Evolutionary conservation across 768 basidiomycete species (phyloP).

Genomic region (Agaricus blazei): DNA sequence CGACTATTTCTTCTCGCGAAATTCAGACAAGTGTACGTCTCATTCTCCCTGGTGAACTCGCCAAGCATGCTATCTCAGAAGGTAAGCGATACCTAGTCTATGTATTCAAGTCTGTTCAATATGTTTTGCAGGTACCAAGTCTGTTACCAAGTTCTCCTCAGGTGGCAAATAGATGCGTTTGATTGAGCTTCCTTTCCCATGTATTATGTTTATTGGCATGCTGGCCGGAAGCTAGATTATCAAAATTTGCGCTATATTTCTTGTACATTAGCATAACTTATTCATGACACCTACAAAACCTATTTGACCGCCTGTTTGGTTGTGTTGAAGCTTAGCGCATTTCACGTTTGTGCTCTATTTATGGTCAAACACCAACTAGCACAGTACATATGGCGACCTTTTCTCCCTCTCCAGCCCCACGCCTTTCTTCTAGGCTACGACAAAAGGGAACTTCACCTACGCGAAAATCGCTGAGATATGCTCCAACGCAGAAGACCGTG

Average conservation of each 20-base stretch:
- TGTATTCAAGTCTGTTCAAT: constrained; percentile 88
- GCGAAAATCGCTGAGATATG: constrained; percentile 8
- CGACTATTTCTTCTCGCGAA: constrained; percentile 97
- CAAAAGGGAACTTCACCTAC: constrained; percentile 18
- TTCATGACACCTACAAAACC: not conserved
- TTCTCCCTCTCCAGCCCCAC: constrained; percentile 53
- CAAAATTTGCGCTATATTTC: not conserved
- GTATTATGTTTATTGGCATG: not conserved
- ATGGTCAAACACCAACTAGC: not conserved
- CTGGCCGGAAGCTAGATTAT: constrained; percentile 1
- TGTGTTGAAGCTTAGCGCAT: not conserved
- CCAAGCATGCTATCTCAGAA: constrained; percentile 98
- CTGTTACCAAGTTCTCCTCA: constrained; percentile 48
- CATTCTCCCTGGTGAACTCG: constrained; percentile 95
- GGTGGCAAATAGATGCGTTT: constrained; percentile 4
- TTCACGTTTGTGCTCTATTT: not conserved
- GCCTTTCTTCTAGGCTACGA: constrained; percentile 39
- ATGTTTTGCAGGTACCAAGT: constrained; percentile 91
- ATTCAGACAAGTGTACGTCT: constrained; percentile 97
- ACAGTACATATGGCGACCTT: constrained; percentile 49
- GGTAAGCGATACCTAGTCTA: constrained; percentile 35
- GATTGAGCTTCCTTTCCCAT: not conserved
- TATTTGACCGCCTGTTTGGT: constrained; percentile 7
- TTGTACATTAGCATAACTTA: constrained; percentile 10
- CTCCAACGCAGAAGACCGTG: constrained; percentile 21